Evolutionary conservation across 371 early-diverging fungal genomes (phyloP).

Genomic region (Mucor saturninus): DNA sequence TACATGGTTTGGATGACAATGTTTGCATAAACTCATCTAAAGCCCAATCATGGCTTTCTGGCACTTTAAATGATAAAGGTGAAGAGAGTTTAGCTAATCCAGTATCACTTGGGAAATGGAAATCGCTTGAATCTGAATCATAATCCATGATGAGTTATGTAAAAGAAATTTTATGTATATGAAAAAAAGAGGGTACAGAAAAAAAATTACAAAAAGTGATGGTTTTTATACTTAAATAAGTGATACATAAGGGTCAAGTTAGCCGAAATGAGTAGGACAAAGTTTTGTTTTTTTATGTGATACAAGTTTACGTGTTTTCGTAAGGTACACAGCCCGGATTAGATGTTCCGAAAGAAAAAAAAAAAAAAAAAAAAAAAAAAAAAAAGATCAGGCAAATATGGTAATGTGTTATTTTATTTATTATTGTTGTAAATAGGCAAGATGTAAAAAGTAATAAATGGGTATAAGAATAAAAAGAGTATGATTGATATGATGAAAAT

Average conservation of each 20-base stretch:
- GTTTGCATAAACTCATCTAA: conserved; percentile 44
- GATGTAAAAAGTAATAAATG: conserved; percentile 15
- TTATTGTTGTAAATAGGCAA: neutral
- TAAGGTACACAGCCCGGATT: neutral
- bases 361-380: no score
- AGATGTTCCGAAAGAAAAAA: neutral
- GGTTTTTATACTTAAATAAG: conserved; percentile 6
- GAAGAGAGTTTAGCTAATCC: conserved; percentile 45
- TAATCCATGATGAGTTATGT: conserved; percentile 24
- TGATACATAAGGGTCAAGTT: neutral
- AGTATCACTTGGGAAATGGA: conserved; percentile 48
- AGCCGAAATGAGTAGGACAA: neutral
- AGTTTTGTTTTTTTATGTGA: conserved; percentile 1
- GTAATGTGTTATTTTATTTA: conserved; percentile 6
- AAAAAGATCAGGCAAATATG: neutral
- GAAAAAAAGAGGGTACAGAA: conserved; percentile 1
- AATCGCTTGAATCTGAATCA: conserved; percentile 40
- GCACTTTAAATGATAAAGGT: conserved; percentile 35
- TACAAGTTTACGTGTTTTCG: neutral
- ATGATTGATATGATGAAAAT: conserved; percentile 19
- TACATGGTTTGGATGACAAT: conserved; percentile 33
- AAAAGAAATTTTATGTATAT: conserved; percentile 1
- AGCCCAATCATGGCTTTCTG: conserved; percentile 48
- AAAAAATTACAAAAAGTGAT: conserved; percentile 2
- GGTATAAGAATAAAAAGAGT: conserved; percentile 23